Base-by-base conservation (phyloP, 768 basidiomycete genomes). In the Lentinula edodes region DNA sequence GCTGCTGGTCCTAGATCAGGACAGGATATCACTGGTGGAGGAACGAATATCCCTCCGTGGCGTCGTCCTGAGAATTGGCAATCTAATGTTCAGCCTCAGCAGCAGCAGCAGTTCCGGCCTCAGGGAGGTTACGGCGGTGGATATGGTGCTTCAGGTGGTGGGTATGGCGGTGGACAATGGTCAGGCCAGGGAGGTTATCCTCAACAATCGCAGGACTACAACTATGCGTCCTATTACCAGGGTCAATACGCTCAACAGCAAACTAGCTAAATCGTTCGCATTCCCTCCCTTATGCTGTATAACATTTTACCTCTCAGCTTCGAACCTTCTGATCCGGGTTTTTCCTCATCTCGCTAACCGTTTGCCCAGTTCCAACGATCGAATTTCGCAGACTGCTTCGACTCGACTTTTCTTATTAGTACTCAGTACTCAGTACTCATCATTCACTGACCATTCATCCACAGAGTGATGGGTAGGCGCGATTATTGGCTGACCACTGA, bases 11-110 rank as follows among this genome's bases (percentile, higher is more conserved):
- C 80, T 6, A 74, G 70, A 64, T 75, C 75, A 68, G 79, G 81
- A 35, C 88, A 89, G 75, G 83, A 88, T 65, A 87, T 87, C 64
- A 84, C 86, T 34, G 83, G 83, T 68, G 88, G 87, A 66, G 90
- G 91, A 60, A 86, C 89, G 53, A 91, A 88, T 68, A 83, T 93
- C 61, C 92, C 93, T 69, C 92, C 92, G 34, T 94, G 92, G 92
- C 90, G 92, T 69, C 89, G 91, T 63, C 93, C 92, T 5, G 92
- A 94, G 74, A 85, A 86, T 58, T 94, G 92, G 92, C 85, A 87
- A 65, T 83, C 86, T 62, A 78, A 79, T 43, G 67, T 75, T 65
- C 81, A 78, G 52, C 70, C 69, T 62, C 80, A 79, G 53, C 81
- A 81, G 61, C 81, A 81, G 61, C 80, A 83, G 66, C 78, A 82